A percentile compares a stretch with the other conserved stretches of the same genome.
These are phyloP conservation scores for Boletellus deceptivus DNA, from an alignment of 1,284 basidiomycete genomes.

Conservation along the genomic window DNA sequence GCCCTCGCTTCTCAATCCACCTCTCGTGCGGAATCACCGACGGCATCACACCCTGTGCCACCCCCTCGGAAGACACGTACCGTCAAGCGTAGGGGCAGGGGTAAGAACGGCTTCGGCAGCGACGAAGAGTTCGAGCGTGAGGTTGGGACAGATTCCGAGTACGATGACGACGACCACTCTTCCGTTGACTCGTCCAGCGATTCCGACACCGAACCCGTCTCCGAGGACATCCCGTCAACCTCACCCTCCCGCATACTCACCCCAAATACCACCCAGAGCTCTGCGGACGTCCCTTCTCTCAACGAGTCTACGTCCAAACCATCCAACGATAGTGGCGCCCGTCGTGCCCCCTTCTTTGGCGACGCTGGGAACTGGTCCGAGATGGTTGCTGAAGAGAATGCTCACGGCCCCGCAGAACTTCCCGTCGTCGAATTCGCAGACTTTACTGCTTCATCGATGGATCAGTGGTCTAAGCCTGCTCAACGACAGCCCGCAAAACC, in stretches of 20 bases:
- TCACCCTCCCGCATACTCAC: constrained; percentile 53
- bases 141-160: constrained; percentile 60
- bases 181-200: constrained; percentile 61
- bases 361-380: constrained; percentile 69
- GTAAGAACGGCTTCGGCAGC: constrained; percentile 54
- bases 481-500: constrained; percentile 41
- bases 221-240: constrained; percentile 54
- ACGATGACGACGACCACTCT: constrained; percentile 54
- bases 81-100: constrained; percentile 53
- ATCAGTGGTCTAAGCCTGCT: constrained; percentile 28
- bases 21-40: constrained; percentile 18
- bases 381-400: constrained; percentile 73
- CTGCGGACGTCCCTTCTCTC: constrained; percentile 38
- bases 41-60: constrained; percentile 23
- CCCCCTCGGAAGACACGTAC: constrained; percentile 49
- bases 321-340: constrained; percentile 29
- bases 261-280: constrained; percentile 63
- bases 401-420: constrained; percentile 57
- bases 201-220: constrained; percentile 62
- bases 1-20: constrained; percentile 36
- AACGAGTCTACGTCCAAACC: constrained; percentile 21
- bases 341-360: constrained; percentile 51
- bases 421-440: constrained; percentile 80
- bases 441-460: constrained; percentile 45
- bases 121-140: constrained; percentile 75